These are phyloP conservation scores for Porpolomopsis calyptriformis DNA, from an alignment of 768 basidiomycete species.

Conservation along the genomic window DNA sequence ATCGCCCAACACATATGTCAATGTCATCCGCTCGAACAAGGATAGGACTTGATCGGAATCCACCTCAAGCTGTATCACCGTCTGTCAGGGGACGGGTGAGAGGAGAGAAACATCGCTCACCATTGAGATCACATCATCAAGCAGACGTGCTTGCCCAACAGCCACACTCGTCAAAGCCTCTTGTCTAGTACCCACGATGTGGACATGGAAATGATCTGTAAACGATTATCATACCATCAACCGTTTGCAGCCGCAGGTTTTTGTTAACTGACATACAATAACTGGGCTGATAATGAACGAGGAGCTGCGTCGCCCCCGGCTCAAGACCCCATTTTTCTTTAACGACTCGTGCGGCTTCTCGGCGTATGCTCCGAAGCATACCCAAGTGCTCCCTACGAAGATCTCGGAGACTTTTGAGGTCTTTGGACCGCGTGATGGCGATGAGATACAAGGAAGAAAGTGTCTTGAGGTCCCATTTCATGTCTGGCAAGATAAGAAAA, in stretches of 20 bases:
- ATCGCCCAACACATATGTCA: constrained; percentile 77
- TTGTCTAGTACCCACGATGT: constrained; percentile 74
- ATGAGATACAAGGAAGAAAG: constrained; percentile 77
- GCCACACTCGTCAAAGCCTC: constrained; percentile 58
- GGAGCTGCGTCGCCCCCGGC: constrained; percentile 58
- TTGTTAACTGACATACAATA: constrained; percentile 83
- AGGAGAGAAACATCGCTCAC: constrained; percentile 28
- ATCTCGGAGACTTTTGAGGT: constrained; percentile 68
- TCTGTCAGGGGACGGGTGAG: constrained; percentile 4
- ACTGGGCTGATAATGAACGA: constrained; percentile 90
- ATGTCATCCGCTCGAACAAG: constrained; percentile 58
- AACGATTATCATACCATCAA: not conserved
- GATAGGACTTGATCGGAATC: constrained; percentile 41
- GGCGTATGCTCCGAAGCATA: constrained; percentile 56
- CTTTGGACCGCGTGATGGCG: constrained; percentile 54
- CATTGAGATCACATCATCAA: constrained; percentile 85
- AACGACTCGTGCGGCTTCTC: constrained; percentile 42
- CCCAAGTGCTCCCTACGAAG: constrained; percentile 41
- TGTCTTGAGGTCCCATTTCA: constrained; percentile 89
- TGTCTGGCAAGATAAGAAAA: constrained; percentile 83
- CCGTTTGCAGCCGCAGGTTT: not conserved
- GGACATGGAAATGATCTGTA: constrained; percentile 88
- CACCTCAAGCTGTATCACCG: constrained; percentile 37
- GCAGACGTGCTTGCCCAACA: constrained; percentile 84
- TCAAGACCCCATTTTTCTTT: constrained; percentile 56